phyloP scores from a whole-genome alignment of 441 rosid species.

The Pelargonium cotyledonis region DNA sequence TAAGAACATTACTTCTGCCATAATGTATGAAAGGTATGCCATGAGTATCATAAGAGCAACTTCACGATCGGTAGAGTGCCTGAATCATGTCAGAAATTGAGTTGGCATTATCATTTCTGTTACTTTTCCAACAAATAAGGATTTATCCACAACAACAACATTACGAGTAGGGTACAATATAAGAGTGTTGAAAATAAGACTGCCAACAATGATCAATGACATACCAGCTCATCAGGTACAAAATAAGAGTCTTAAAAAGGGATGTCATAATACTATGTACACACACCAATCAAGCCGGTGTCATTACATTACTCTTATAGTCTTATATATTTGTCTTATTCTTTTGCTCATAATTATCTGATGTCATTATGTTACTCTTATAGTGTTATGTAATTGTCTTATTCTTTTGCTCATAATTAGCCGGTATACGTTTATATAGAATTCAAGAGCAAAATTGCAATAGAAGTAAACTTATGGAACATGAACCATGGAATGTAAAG shows the following conservation, averaged over 20 bases:
- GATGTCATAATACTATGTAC: not conserved
- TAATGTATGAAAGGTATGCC: slow-evolving; percentile 68
- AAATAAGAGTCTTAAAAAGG: not conserved
- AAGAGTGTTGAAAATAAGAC: no score
- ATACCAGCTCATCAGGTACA: not conserved
- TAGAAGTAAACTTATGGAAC: not conserved
- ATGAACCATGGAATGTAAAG: not conserved
- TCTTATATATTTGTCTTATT: not conserved
- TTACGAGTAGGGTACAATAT: no score
- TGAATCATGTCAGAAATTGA: slow-evolving; percentile 17
- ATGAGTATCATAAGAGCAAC: slow-evolving; percentile 64
- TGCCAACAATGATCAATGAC: not conserved
- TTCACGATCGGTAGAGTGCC: slow-evolving; percentile 67
- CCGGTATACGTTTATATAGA: not conserved
- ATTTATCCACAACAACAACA: not conserved
- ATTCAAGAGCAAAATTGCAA: not conserved
- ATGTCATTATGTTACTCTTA: not conserved
- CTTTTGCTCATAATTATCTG: not conserved
- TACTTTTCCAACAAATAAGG: slow-evolving; percentile 2
- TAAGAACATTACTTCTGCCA: slow-evolving; percentile 42
- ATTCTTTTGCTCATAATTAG: not conserved
- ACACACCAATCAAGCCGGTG: not conserved
- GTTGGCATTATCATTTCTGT: not conserved
- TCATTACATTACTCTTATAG: not conserved
- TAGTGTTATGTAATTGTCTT: not conserved